Percentiles rank a stretch among this genome's conserved stretches.
These are phyloP conservation scores for Candida sp. DNA, from an alignment of 1,139 yeast species.

Conservation along the genomic window DNA sequence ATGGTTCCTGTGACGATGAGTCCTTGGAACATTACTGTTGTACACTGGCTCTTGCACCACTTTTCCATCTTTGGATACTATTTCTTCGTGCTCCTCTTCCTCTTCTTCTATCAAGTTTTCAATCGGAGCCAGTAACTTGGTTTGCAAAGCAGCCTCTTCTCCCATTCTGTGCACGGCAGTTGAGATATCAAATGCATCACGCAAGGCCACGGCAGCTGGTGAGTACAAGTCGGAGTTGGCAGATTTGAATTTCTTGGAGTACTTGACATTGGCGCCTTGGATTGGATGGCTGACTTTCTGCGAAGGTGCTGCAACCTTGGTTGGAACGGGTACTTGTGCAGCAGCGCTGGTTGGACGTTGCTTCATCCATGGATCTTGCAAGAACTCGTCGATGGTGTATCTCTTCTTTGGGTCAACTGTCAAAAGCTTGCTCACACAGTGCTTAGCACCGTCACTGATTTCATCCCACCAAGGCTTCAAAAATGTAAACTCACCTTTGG, in stretches of 20 bases:
- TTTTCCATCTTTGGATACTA: constrained; percentile 20
- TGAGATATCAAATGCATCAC: constrained; percentile 94
- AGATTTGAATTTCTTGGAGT: constrained; percentile 27
- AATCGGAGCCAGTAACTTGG: constrained; percentile 28
- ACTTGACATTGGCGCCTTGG: constrained; percentile 20
- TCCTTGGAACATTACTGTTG: constrained; percentile 12
- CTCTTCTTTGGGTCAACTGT: constrained; percentile 84
- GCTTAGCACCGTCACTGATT: constrained; percentile 55
- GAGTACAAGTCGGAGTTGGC: constrained; percentile 50
- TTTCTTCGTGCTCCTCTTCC: constrained; percentile 36
- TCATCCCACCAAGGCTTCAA: constrained; percentile 71
- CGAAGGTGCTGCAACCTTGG: constrained; percentile 3
- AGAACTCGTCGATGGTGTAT: constrained; percentile 77
- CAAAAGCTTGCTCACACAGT: constrained; percentile 73
- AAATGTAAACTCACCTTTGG: constrained; percentile 60
- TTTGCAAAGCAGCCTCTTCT: constrained; percentile 70
- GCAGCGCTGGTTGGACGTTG: constrained; percentile 12
- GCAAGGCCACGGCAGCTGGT: constrained; percentile 91
- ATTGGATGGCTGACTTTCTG: constrained; percentile 26
- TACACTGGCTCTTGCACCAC: constrained; percentile 21
- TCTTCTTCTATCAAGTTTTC: constrained; percentile 41
- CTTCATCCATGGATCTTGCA: constrained; percentile 86
- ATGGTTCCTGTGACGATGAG: constrained; percentile 20
- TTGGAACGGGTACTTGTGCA: constrained; percentile 4
- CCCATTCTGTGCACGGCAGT: constrained; percentile 95